Evolutionary conservation across 768 basidiomycete species (phyloP).

Genomic region (Suillus paluster): DNA sequence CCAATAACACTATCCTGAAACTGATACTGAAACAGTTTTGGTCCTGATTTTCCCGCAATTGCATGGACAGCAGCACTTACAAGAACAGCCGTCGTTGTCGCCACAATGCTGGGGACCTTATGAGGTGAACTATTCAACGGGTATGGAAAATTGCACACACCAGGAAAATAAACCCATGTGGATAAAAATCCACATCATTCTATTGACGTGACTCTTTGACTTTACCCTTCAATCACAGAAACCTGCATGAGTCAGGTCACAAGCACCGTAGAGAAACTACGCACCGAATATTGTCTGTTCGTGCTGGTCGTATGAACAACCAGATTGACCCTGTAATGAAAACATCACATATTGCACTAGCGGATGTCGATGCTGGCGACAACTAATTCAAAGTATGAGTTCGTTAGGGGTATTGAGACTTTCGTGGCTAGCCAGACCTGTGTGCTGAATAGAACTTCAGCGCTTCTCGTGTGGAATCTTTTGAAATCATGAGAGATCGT

Average conservation of each 20-base stretch:
- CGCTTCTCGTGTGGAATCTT: constrained; percentile 17
- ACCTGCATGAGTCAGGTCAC: constrained; percentile 3
- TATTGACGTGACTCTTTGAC: constrained; percentile 16
- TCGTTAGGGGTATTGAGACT: background rate
- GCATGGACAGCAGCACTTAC: constrained; percentile 9
- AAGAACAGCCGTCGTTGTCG: constrained; percentile 7
- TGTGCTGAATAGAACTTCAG: background rate
- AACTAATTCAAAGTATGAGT: constrained; percentile 9
- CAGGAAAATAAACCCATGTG: constrained; percentile 25
- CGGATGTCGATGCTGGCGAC: constrained; percentile 7
- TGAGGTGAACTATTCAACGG: background rate
- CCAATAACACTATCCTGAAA: constrained; percentile 9
- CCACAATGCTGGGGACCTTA: constrained; percentile 10
- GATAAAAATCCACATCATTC: constrained; percentile 14
- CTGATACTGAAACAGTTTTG: constrained; percentile 16
- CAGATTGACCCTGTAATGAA: constrained; percentile 19
- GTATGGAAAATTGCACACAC: constrained; percentile 13
- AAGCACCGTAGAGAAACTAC: background rate
- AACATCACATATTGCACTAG: constrained; percentile 24
- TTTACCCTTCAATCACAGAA: background rate
- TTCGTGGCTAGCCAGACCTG: constrained; percentile 12
- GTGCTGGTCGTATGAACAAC: constrained; percentile 18
- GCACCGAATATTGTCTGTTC: constrained; percentile 18
- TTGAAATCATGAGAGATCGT: background rate
- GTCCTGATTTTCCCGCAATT: background rate